phyloP scores from a whole-genome alignment of 2,329 filamentous ascomycete species.

The Celoporthe dispersa region DNA sequence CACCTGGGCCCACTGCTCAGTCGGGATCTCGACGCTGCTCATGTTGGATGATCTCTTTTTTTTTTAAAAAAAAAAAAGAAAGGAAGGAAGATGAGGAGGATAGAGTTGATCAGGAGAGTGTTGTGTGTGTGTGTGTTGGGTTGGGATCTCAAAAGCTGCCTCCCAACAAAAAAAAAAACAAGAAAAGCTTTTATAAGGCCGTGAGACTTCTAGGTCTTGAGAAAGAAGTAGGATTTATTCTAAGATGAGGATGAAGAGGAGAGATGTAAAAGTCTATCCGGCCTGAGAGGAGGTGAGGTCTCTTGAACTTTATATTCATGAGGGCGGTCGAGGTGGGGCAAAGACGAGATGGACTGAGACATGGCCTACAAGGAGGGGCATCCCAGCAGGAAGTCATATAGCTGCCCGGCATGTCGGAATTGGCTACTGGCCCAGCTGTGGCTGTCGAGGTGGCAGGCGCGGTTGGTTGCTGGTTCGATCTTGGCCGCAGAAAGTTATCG shows the following conservation, averaged over 20 bases:
- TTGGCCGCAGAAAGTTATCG: neutral
- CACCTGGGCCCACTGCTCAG: slow-evolving; percentile 89
- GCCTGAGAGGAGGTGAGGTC: slow-evolving; percentile 8
- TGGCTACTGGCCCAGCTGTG: neutral
- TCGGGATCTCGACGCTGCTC: slow-evolving; percentile 64
- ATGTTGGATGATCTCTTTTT: slow-evolving; percentile 37
- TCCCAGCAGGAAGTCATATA: neutral
- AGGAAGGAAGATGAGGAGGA: slow-evolving; percentile 4
- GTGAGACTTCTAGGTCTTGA: slow-evolving; percentile 10
- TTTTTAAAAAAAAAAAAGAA: too few relatives aligned
- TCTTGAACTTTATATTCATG: slow-evolving; percentile 13
- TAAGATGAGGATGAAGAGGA: neutral
- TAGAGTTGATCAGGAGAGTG: neutral
- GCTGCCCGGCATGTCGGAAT: slow-evolving; percentile 2
- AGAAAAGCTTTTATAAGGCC: neutral
- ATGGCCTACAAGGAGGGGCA: neutral
- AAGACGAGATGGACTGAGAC: neutral
- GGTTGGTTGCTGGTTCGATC: neutral
- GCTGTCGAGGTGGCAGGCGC: neutral
- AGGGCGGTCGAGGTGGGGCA: slow-evolving; percentile 4
- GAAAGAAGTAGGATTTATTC: neutral
- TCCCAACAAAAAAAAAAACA: too few relatives aligned
- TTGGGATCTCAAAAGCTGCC: too few relatives aligned
- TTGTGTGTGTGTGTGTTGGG: too few relatives aligned
- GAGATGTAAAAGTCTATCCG: neutral